A percentile compares a stretch with the other conserved stretches of the same genome.
phyloP scores from a whole-genome alignment of 306 rosid species.

The Astragalus membranaceus region DNA sequence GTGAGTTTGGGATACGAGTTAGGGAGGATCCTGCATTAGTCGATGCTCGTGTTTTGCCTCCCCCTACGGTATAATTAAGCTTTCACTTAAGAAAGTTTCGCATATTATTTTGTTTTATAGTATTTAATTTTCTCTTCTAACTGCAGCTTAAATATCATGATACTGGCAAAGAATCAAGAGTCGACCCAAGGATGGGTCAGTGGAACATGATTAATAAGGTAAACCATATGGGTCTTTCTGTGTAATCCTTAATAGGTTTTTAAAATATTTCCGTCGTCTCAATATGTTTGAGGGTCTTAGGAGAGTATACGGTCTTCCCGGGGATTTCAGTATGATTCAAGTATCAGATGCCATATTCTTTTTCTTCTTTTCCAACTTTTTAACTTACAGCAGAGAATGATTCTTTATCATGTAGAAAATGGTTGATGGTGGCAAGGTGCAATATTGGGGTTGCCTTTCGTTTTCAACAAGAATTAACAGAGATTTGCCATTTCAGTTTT shows the following conservation, averaged over 20 bases:
- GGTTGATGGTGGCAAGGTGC: conserved; percentile 52
- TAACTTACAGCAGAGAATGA: too few relatives aligned
- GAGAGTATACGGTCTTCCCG: not conserved
- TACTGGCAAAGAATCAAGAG: conserved; percentile 32
- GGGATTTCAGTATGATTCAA: not conserved
- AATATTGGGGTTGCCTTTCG: conserved; percentile 47
- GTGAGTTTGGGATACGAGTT: conserved; percentile 45
- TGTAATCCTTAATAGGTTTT: not conserved
- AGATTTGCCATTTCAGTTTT: conserved; percentile 18
- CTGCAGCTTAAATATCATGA: conserved; percentile 60
- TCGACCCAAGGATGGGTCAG: conserved; percentile 60
- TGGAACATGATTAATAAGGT: conserved; percentile 95
- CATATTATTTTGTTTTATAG: not conserved
- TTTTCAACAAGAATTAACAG: conserved; percentile 22
- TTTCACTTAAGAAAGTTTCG: not conserved
- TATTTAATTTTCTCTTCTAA: not conserved
- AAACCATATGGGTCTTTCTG: not conserved
- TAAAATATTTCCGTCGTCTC: not conserved
- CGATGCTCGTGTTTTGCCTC: conserved; percentile 63
- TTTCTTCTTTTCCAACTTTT: too few relatives aligned
- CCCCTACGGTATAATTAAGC: conserved; percentile 42
- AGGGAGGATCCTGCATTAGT: conserved; percentile 6
- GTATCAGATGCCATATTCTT: not conserved
- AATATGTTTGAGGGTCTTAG: not conserved
- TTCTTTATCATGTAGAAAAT: conserved; percentile 45